Conservation (phyloP, 2,329 filamentous ascomycete genomes). For the Fonsecaea pedrosoi region DNA sequence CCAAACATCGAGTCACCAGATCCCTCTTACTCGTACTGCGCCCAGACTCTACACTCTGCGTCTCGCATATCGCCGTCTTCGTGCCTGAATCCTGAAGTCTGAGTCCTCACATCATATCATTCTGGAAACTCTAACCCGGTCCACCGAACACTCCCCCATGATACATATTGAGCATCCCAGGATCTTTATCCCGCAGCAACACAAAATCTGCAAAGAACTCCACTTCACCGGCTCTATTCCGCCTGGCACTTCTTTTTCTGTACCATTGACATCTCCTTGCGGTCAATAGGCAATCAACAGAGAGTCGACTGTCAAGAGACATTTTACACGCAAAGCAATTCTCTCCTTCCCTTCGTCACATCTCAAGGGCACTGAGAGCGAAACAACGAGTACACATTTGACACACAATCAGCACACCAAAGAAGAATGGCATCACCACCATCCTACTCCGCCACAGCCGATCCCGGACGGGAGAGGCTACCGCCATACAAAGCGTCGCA, state of each 20-base stretch:
- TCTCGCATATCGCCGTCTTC: neutral
- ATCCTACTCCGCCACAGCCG: slow-evolving; percentile 16
- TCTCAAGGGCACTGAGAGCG: neutral
- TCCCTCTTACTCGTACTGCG: neutral
- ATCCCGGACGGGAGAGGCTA: slow-evolving; percentile 12
- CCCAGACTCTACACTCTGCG: too few species aligned
- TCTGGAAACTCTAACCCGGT: neutral
- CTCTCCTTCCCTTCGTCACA: neutral
- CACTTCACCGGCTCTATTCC: neutral
- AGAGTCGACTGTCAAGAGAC: neutral
- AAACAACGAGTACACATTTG: neutral
- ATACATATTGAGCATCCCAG: neutral
- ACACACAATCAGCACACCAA: neutral
- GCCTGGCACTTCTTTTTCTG: neutral
- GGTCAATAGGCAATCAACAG: neutral
- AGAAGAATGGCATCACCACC: slow-evolving; percentile 20
- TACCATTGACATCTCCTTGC: neutral
- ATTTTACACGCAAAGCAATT: neutral
- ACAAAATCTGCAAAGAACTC: neutral
- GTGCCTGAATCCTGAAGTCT: neutral
- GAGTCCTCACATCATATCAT: neutral
- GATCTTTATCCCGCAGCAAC: neutral
- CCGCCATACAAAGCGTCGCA: slow-evolving; percentile 28
- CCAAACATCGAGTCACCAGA: slow-evolving; percentile 1
- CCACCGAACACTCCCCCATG: neutral